Evolutionary conservation across 2,329 filamentous ascomycete species (phyloP).

Genomic region (Xylaria sp.): DNA sequence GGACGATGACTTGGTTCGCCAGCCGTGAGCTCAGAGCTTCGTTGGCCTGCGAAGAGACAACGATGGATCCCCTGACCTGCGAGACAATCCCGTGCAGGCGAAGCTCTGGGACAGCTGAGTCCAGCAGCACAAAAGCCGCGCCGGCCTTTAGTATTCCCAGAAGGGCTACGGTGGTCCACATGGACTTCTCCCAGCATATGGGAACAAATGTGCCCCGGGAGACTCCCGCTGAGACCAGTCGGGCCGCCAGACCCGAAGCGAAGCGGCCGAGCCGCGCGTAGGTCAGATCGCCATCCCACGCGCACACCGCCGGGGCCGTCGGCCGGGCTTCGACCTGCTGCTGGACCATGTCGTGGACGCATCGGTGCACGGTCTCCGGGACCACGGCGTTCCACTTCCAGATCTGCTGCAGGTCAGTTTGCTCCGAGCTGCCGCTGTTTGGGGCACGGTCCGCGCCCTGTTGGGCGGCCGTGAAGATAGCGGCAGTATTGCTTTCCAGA

Average conservation of each 20-base stretch:
- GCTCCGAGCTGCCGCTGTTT: no score
- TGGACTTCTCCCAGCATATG: slow-evolving; percentile 21
- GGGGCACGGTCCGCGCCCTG: no score
- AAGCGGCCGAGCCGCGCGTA: slow-evolving; percentile 4
- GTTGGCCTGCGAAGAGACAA: background rate
- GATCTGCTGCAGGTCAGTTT: background rate
- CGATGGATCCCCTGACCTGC: background rate
- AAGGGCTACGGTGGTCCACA: slow-evolving; percentile 16
- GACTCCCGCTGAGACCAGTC: background rate
- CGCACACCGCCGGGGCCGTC: background rate
- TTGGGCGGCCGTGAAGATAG: no score
- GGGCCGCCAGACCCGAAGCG: background rate
- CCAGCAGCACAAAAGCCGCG: slow-evolving; percentile 5
- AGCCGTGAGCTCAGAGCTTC: background rate
- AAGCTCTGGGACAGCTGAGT: background rate
- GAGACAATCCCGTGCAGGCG: background rate
- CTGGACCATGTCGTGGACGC: background rate
- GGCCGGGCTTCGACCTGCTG: background rate
- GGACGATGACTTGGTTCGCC: background rate
- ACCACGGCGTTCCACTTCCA: background rate
- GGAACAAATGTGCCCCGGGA: background rate
- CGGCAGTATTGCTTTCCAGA: no score
- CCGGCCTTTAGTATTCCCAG: slow-evolving; percentile 15
- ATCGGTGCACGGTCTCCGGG: background rate
- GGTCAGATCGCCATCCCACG: slow-evolving; percentile 12